Base-by-base conservation (phyloP, 169 alveolate genomes). In the Babesia sp. region DNA sequence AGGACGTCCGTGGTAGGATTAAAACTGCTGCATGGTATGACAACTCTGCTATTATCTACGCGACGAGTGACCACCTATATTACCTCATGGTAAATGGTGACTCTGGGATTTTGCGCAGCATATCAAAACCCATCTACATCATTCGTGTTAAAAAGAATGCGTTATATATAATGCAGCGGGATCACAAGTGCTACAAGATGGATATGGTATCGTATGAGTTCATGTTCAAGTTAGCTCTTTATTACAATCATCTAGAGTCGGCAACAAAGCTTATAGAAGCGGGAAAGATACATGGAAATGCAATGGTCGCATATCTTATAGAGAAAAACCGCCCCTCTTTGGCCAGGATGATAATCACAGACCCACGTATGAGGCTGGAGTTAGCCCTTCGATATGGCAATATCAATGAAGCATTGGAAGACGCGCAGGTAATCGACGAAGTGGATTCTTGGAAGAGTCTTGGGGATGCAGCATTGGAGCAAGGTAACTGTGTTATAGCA, bases 401-500 rank as follows among this genome's bases (percentile, higher is more conserved):
- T 51, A 31, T 90, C 20, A 36, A 81, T 22, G 77, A 84, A 44
- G 92, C 93, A 5, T 51, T 87, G 33, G 83, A 63, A 54, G 91
- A 84, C 28, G 92, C 93, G 7, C 77, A 70, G 53, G 66, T 50
- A 46, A 85, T 89, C 33, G 88, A 61, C 70, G 88, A 87, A 46
- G 24, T 37, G 45, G 91, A 74, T 11, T 68, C 79, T 5, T 88
- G 93, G 93, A 74, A 71, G 45, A 68, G 73, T 18, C 45, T 88
- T 72, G 90, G 93, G 18, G 72, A 60, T 5, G 91, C 83, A 28
- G 84, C 93, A 12, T 36, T 88, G 36, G 71, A 75, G 31, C 60
- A 79, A 79, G 98, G 98, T 0, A 92, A 92, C 71, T 87, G 86
- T 57, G 91, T 90, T 50, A 91, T 93, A 0, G 94, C 95, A 16